Conservation (phyloP, 1,284 basidiomycete species). For the Lentinus polychrous region DNA sequence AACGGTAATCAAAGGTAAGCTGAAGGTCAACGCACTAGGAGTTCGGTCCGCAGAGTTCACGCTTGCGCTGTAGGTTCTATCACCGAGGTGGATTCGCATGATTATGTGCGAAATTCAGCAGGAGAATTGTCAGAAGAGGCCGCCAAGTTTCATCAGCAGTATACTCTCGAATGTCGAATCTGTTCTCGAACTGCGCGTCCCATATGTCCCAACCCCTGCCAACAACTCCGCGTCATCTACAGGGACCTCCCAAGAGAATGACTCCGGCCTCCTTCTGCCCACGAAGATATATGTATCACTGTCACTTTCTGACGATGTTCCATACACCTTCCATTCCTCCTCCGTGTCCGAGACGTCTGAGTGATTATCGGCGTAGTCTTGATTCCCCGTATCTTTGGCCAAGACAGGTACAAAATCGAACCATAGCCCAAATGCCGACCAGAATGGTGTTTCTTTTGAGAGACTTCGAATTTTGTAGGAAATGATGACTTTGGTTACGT, state of each 20-base stretch:
- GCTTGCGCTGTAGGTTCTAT: conserved; percentile 15
- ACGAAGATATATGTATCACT: conserved; percentile 54
- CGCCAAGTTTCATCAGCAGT: conserved; percentile 40
- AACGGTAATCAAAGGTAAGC: conserved; percentile 48
- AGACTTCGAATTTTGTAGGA: conserved; percentile 78
- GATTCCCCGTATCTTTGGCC: conserved; percentile 14
- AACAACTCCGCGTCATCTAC: conserved; percentile 46
- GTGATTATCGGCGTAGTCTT: background rate
- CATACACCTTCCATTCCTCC: background rate
- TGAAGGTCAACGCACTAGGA: conserved; percentile 1
- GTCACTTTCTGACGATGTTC: conserved; percentile 20
- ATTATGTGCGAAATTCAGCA: background rate
- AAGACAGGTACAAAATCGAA: conserved; percentile 67
- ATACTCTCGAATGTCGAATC: conserved; percentile 67
- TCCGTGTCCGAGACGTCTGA: background rate
- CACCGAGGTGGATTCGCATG: conserved; percentile 15
- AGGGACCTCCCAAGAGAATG: conserved; percentile 49
- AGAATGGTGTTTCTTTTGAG: conserved; percentile 72
- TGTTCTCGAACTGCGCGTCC: conserved; percentile 34
- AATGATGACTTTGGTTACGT: conserved; percentile 37
- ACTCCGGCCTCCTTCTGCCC: conserved; percentile 50
- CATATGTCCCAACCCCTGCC: conserved; percentile 44
- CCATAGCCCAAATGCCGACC: conserved; percentile 79
- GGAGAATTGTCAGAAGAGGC: background rate
- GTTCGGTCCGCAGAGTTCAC: background rate